phyloP scores from a whole-genome alignment of 495 filamentous ascomycete species.

The Trichocladium antarcticum region DNA sequence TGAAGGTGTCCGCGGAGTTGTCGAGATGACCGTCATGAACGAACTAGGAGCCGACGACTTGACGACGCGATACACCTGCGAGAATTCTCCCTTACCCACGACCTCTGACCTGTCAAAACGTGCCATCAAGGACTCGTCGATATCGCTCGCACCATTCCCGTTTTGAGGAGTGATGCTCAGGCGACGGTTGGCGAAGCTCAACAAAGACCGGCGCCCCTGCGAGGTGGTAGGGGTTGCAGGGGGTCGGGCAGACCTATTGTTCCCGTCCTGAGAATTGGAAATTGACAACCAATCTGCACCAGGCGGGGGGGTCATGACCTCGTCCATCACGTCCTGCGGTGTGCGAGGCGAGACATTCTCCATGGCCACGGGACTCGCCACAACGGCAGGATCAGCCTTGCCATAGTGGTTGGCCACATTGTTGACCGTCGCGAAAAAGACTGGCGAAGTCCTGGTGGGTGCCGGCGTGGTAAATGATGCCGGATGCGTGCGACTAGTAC shows the following conservation, averaged over 20 bases:
- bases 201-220: conserved; percentile 35
- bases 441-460: conserved; percentile 5
- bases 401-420: conserved; percentile 21
- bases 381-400: conserved; percentile 35
- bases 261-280: conserved; percentile 40
- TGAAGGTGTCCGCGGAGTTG: conserved; percentile 29
- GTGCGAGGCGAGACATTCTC: conserved; percentile 61
- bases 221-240: conserved; percentile 71
- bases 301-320: conserved; percentile 53
- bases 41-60: conserved; percentile 20
- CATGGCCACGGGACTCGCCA: conserved; percentile 42
- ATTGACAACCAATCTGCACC: conserved; percentile 75
- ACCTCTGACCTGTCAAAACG: conserved; percentile 68
- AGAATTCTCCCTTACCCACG: conserved; percentile 84
- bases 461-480: conserved; percentile 13
- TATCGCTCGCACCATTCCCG: conserved; percentile 47
- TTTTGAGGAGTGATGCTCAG: conserved; percentile 43
- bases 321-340: conserved; percentile 63
- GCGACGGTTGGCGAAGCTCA: conserved; percentile 37
- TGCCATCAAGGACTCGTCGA: conserved; percentile 55
- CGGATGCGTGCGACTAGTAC: conserved; percentile 6
- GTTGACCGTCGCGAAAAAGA: conserved; percentile 8
- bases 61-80: conserved; percentile 74
- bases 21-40: conserved; percentile 18
- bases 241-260: conserved; percentile 17